Conservation (phyloP, 2,329 filamentous ascomycete genomes). For the Ciborinia camelliae region DNA sequence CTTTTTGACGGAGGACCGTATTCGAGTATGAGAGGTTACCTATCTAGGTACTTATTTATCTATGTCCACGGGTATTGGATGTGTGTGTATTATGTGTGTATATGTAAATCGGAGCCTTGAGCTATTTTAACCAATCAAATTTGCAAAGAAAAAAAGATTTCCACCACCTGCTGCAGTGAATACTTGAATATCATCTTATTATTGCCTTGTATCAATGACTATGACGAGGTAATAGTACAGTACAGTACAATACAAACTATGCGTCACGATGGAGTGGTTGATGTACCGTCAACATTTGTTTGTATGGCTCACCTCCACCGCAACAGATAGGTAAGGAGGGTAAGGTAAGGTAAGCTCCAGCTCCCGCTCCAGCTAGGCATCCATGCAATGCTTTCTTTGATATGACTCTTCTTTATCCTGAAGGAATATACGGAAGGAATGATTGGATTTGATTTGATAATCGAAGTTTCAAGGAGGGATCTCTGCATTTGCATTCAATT, state of each 20-base stretch:
- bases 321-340: neutral
- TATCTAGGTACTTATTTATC: no score
- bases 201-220: neutral
- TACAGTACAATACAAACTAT: neutral
- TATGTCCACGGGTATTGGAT: no score
- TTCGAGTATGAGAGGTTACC: no score
- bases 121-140: constrained; percentile 22
- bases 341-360: no score
- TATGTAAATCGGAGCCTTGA: constrained; percentile 2
- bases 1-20: no score
- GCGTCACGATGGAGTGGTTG: neutral
- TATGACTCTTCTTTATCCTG: constrained; percentile 3
- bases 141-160: neutral
- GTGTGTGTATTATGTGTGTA: no score
- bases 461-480: neutral
- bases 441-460: neutral
- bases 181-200: constrained; percentile 10
- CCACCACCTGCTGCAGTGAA: constrained; percentile 10
- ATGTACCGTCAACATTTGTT: neutral
- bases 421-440: constrained; percentile 1
- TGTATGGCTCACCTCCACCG: neutral
- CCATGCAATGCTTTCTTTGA: neutral
- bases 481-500: neutral
- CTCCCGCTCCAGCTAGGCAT: no score
- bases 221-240: neutral